Evolutionary conservation across 257 asterid genomes (phyloP).

Genomic region (Solanum peruvianum): DNA sequence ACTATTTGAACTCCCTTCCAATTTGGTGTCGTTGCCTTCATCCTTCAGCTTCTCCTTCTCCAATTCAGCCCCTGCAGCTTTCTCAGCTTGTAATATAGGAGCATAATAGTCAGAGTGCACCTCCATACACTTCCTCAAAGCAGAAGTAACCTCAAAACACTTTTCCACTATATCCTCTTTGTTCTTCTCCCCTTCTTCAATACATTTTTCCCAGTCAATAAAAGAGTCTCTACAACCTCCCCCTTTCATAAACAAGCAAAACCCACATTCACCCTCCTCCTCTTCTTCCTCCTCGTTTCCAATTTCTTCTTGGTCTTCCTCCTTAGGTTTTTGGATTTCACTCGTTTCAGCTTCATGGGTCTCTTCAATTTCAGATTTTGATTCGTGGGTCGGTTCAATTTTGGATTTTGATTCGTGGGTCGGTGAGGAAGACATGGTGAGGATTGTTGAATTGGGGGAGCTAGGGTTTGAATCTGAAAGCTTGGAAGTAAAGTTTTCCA

Average conservation of each 20-base stretch:
- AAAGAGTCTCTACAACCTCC: conserved; percentile 70
- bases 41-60: conserved; percentile 29
- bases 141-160: conserved; percentile 40
- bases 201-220: conserved; percentile 61
- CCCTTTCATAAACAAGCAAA: conserved; percentile 75
- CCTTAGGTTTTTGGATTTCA: neutral
- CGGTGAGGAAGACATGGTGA: conserved; percentile 30
- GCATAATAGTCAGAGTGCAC: conserved; percentile 61
- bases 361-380: conserved; percentile 4
- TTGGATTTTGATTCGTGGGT: conserved; percentile 6
- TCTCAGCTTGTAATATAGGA: conserved; percentile 60
- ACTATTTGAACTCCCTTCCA: conserved; percentile 4
- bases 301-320: neutral
- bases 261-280: conserved; percentile 74
- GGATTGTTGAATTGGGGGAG: neutral
- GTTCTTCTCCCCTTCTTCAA: conserved; percentile 57
- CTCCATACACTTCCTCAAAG: conserved; percentile 72
- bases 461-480: conserved; percentile 20
- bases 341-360: conserved; percentile 4
- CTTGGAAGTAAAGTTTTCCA: conserved; percentile 23
- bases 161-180: conserved; percentile 51
- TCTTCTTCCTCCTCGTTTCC: conserved; percentile 26
- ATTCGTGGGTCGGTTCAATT: neutral
- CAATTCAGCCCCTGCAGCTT: conserved; percentile 48
- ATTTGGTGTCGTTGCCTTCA: neutral